phyloP scores from a whole-genome alignment of 2,329 filamentous ascomycete species.

The Xylariaceae sp. region DNA sequence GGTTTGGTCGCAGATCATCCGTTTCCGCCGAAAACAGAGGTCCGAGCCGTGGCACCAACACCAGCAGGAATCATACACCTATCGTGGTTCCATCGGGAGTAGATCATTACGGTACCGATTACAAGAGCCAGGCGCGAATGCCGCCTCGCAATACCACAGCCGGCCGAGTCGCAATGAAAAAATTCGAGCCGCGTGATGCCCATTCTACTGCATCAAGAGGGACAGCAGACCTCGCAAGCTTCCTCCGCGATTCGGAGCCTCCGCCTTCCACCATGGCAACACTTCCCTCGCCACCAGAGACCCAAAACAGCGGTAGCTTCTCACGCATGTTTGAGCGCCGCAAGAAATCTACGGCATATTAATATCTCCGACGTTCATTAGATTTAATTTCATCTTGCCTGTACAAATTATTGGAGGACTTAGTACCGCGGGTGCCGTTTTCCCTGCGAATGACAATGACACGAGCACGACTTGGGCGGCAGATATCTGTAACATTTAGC shows the following conservation, averaged over 20 bases:
- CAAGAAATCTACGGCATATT: constrained; percentile 40
- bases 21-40: constrained; percentile 31
- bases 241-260: constrained; percentile 65
- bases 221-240: constrained; percentile 68
- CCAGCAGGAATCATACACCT: constrained; percentile 42
- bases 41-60: constrained; percentile 35
- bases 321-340: constrained; percentile 46
- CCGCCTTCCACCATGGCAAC: constrained; percentile 37
- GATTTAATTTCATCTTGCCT: constrained; percentile 7
- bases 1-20: constrained; percentile 19
- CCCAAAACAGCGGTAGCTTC: constrained; percentile 37
- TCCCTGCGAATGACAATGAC: too few species aligned
- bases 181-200: constrained; percentile 53
- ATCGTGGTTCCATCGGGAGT: constrained; percentile 46
- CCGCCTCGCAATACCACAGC: constrained; percentile 21
- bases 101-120: constrained; percentile 35
- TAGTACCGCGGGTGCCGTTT: too few species aligned
- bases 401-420: constrained; percentile 12
- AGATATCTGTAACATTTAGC: too few species aligned
- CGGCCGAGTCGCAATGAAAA: constrained; percentile 50
- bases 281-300: constrained; percentile 25
- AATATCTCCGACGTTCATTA: constrained; percentile 1
- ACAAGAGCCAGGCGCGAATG: constrained; percentile 11
- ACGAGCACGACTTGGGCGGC: too few species aligned
- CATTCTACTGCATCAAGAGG: constrained; percentile 33